Percentiles rank a stretch among this genome's conserved stretches.
These are phyloP conservation scores for Pestalotiopsis sp. DNA, from an alignment of 2,329 filamentous ascomycete genomes.

Conservation along the genomic window DNA sequence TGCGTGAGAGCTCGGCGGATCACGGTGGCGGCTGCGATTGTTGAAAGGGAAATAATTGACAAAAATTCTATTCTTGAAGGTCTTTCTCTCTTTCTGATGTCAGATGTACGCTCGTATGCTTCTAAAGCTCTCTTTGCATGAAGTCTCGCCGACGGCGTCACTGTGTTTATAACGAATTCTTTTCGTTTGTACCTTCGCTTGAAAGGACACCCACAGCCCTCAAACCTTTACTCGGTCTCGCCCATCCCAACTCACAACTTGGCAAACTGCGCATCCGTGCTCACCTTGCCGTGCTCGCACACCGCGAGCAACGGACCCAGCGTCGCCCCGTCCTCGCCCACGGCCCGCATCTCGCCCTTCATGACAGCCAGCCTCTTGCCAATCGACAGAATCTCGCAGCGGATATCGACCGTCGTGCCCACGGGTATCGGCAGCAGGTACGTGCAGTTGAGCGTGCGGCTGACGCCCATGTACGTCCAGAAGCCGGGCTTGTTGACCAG, in stretches of 20 bases:
- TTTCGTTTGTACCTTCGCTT: background rate
- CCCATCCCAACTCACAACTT: background rate
- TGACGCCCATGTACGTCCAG: constrained; percentile 67
- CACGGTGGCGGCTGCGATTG: background rate
- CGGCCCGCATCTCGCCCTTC: constrained; percentile 48
- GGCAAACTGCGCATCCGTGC: constrained; percentile 41
- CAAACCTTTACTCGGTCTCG: background rate
- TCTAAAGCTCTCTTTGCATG: background rate
- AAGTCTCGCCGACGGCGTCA: background rate
- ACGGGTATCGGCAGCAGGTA: constrained; percentile 65
- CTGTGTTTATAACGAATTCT: background rate
- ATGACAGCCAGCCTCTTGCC: constrained; percentile 48
- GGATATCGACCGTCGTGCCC: constrained; percentile 47
- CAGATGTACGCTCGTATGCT: background rate
- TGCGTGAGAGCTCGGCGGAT: constrained; percentile 20
- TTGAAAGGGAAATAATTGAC: background rate
- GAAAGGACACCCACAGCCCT: too few relatives aligned
- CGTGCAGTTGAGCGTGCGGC: constrained; percentile 66
- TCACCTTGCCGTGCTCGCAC: constrained; percentile 59
- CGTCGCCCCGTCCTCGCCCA: constrained; percentile 30
- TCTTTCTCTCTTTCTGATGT: background rate
- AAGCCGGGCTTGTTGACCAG: constrained; percentile 61
- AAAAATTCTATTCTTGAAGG: background rate
- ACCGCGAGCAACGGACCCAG: constrained; percentile 48
- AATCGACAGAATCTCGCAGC: constrained; percentile 49